Conservation (phyloP, 352 stramenopile genomes). For the Phytophthora colocasiae region DNA sequence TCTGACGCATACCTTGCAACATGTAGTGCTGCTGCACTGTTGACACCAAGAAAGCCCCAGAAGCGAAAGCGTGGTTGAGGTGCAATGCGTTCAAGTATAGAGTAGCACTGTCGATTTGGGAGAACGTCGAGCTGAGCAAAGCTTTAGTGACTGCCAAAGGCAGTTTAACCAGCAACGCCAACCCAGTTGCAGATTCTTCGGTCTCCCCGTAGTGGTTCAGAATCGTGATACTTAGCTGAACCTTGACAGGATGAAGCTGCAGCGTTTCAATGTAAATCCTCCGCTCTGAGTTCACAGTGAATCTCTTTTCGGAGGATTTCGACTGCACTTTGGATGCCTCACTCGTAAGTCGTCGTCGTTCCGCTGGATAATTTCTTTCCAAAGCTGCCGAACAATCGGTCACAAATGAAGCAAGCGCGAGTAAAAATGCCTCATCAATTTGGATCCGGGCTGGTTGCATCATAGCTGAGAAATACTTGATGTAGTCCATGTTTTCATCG, state of each 20-base stretch:
- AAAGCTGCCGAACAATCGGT: slow-evolving; percentile 24
- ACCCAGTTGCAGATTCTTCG: slow-evolving; percentile 28
- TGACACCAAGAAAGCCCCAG: slow-evolving; percentile 68
- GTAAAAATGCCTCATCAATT: slow-evolving; percentile 42
- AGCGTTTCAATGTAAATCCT: slow-evolving; percentile 89
- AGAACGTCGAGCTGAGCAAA: slow-evolving; percentile 41
- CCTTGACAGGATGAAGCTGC: slow-evolving; percentile 80
- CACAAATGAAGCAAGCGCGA: slow-evolving; percentile 36
- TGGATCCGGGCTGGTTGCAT: slow-evolving; percentile 62
- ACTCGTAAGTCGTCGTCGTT: slow-evolving; percentile 31
- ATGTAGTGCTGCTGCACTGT: slow-evolving; percentile 87
- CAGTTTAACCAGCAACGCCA: slow-evolving; percentile 34
- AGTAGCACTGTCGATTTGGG: slow-evolving; percentile 75
- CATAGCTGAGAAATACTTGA: slow-evolving; percentile 89
- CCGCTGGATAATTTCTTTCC: slow-evolving; percentile 33
- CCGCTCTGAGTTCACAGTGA: slow-evolving; percentile 47
- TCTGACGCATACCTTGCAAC: slow-evolving; percentile 77
- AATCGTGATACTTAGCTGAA: slow-evolving; percentile 68
- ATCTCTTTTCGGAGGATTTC: slow-evolving; percentile 26
- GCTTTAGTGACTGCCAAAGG: slow-evolving; percentile 42
- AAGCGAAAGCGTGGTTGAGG: slow-evolving; percentile 84
- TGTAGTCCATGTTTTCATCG: slow-evolving; percentile 86
- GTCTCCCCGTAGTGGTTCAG: slow-evolving; percentile 37
- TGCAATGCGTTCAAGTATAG: slow-evolving; percentile 87
- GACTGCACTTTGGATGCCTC: slow-evolving; percentile 30